A percentile compares a stretch with the other conserved stretches of the same genome.
Conservation (phyloP, 257 asterid genomes). For the Schizonepeta tenuifolia region DNA sequence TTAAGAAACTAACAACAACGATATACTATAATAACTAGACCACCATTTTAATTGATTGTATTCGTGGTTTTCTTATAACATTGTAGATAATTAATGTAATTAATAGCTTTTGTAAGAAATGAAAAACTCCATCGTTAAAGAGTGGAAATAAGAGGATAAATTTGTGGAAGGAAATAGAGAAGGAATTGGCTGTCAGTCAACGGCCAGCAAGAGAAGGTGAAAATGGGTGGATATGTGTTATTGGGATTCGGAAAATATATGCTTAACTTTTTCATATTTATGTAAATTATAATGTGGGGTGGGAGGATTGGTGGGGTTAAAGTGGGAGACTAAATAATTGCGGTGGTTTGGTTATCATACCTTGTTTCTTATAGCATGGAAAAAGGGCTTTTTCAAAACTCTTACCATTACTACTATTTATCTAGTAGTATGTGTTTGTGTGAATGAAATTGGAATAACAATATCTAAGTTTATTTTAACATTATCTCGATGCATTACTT, state of each 20-base stretch:
- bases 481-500: no score
- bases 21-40: no score
- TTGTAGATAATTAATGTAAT: no score
- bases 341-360: conserved; percentile 48
- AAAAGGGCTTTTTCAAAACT: conserved; percentile 34
- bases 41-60: no score
- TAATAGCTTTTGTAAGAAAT: no score
- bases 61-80: no score
- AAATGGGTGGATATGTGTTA: conserved; percentile 37
- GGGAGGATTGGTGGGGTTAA: conserved; percentile 34
- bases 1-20: no score
- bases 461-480: background rate
- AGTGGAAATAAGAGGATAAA: no score
- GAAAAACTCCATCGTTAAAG: no score
- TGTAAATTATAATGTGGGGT: background rate
- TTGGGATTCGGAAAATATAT: conserved; percentile 58
- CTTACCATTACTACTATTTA: background rate
- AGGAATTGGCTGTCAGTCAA: no score
- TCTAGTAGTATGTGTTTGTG: background rate
- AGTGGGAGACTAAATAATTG: conserved; percentile 76
- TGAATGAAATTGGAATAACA: background rate
- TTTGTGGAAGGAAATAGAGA: no score
- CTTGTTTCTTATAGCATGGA: conserved; percentile 47
- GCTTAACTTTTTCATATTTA: conserved; percentile 22
- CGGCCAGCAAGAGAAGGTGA: conserved; percentile 49